Evolutionary conservation across 208 protist genomes (phyloP), one percentile per base, ranked within the genome.

Genomic region (Trypanosoma platydactyli): DNA sequence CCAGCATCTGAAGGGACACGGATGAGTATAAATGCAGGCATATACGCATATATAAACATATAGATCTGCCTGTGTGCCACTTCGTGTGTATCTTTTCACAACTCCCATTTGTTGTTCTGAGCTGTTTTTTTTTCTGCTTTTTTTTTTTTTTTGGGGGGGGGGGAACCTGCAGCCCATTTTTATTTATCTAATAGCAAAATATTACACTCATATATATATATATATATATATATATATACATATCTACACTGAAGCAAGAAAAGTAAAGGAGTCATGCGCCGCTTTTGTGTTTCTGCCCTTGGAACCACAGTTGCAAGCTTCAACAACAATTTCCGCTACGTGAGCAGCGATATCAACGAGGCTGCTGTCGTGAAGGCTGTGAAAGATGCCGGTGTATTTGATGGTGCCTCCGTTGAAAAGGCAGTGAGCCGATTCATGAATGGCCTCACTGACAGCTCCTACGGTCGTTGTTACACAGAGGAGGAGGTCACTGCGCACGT

Each of bases 401-500:
- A 85, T 41, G 44, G 60, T 7, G 55, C 27, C 6, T 51, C 81
- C 20, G 57, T 91, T 5, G 72, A 89, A 24, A 60, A 38, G 16
- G 64, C 75, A 24, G 73, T 76, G 12, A 76, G 63, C 35, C 57
- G 59, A 30, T 91, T 89, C 33, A 44, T 88, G 7, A 68, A 64
- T 35, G 60, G 61, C 15, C 68, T 89, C 41, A 63, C 72, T 52
- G 73, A 79, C 44, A 80, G 81, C 45, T 76, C 54, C 30, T 93
- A 93, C 73, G 40, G 63, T 16, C 55, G 55, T 24, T 71, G 73
- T 68, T 86, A 84, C 67, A 79, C 64, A 15, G 71, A 71, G n/a
- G 75, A 69, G 33, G 79, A 92, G 33, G 66, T 86, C 16, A 57
- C 68, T 18, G 27, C 46, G 20, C 84, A 92, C 63, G 80, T 89